Evolutionary conservation across 352 stramenopile species (phyloP), one percentile per base, ranked within the genome.

Genomic region (Phytophthora syringae): DNA sequence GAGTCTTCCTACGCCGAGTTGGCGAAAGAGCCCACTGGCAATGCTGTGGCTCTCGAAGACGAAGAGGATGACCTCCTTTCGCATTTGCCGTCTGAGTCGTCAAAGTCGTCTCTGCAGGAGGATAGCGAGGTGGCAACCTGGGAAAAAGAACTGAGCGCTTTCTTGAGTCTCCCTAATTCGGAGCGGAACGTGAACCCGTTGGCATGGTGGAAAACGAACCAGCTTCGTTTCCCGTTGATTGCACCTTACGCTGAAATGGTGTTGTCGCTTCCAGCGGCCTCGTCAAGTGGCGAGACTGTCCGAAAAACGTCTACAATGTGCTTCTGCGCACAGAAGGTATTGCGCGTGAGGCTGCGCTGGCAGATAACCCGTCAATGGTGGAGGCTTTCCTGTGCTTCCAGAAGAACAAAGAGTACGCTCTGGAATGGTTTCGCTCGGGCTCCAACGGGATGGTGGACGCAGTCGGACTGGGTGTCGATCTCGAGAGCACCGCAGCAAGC

Each of bases 361-460:
- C 77, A 13, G 77, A 67, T 20, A 88, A 74, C 49, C 76, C 77
- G 24, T 72, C 72, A 7, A 71, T 94, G 34, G 54, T 90, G n/a
- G 82, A 93, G 51, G 80, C 82, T 48, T 91, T 88, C 52, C 34
- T 94, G 40, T 88, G 79, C 67, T 94, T 94, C 63, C 86, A 94
- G 62, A 88, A 88, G 70, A 94, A 94, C 72, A 89, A 89, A 60
- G 66, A 86, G 20, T 86, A 79, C 39, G 86, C 80, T 4, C 52
- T 93, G 21, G 86, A 94, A 62, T 91, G 84, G 82, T 91, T 94
- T 76, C 77, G 79, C 53, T 85, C 73, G 48, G 75, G 74, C 18
- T 48, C 67, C 16, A 76, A 48, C 10, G 59, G 52, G 15, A 67
- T 77, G n/a, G 64, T 54, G 5, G 67, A 74, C 24, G 49, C 57